Percentiles rank a stretch among this genome's conserved stretches.
Evolutionary conservation across 371 early-diverging fungal genomes (phyloP).

Genomic region (Basidiobolus meristosporus): DNA sequence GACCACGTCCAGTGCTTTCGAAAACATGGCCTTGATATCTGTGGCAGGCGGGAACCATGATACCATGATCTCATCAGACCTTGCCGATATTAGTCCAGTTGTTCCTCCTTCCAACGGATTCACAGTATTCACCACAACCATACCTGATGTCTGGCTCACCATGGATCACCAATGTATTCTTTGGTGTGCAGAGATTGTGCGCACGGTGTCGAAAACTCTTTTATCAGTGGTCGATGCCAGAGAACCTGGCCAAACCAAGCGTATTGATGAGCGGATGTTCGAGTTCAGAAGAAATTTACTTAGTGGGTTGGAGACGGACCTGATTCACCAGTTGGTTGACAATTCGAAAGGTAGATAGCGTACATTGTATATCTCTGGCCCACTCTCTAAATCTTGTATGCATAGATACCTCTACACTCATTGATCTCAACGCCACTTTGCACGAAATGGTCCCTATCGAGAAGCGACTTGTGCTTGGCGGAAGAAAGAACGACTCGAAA

Average conservation of each 20-base stretch:
- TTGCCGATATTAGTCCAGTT: constrained; percentile 53
- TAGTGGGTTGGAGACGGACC: constrained; percentile 38
- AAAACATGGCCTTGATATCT: constrained; percentile 59
- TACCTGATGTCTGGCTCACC: constrained; percentile 77
- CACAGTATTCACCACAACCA: constrained; percentile 55
- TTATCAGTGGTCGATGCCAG: constrained; percentile 46
- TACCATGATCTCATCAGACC: constrained; percentile 57
- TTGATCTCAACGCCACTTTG: no score
- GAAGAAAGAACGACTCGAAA: no score
- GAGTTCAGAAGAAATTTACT: constrained; percentile 35
- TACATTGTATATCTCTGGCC: no score
- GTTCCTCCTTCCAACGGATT: constrained; percentile 49
- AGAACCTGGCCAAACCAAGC: constrained; percentile 36
- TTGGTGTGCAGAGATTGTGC: constrained; percentile 37
- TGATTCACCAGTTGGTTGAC: no score
- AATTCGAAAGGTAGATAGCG: no score
- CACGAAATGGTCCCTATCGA: no score
- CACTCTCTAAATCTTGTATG: no score
- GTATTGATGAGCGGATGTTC: constrained; percentile 34
- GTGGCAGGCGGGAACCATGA: constrained; percentile 86
- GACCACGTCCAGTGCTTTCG: constrained; percentile 6
- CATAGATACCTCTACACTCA: no score
- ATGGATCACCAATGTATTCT: constrained; percentile 77
- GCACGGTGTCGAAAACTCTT: constrained; percentile 23
- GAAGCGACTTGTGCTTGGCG: no score